Base-by-base conservation (phyloP, 164 flowering plant genomes). In the Tetracentron sinense region DNA sequence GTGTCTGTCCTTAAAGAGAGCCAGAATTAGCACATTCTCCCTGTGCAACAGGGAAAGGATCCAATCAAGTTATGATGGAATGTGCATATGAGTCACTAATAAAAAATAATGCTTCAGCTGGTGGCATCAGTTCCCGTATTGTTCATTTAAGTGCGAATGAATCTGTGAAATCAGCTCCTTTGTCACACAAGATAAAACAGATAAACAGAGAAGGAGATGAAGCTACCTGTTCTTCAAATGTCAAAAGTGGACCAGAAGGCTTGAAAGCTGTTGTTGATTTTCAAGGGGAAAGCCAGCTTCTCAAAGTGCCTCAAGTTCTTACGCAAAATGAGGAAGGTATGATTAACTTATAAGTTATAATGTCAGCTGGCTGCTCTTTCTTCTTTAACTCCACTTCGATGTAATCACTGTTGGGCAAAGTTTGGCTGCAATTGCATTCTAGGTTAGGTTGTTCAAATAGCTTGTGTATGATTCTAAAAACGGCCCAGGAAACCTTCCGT, bases 11-110 rank as follows among this genome's bases (percentile, higher is more conserved):
- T 52, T 80, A 69, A 70, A 65, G 72, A 60, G 74, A 77, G 30
- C 60, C 60, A 19, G 66, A 65, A 26, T 54, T 74, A 61, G 74
- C 76, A 12, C 81, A 78, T 67, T 82, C 84, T 73, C 70, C 85
- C 47, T 66, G 78, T 61, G 82, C 65, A 29, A 83, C 85, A 19
- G 86, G 83, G 55, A 77, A 74, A 70, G 88, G 88, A 59, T 81
- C 87, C 61, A 82, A 82, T 75, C 81, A 78, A 61, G 62, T 78
- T 22, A 53, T 58, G 58, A 44, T 60, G 11, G 82, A 75, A 55
- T 54, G 75, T 54, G 71, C 35, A 14, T 60, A 35, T 61, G 70
- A 69, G 26, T 56, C 68, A 54, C 14, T 27, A 14, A 26, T 35
- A 27, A 64, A 66, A 62, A 79, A 50, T 54, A 71, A 69, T 38